phyloP scores from a whole-genome alignment of 129 eudicot species.

The Lactuca saligna region DNA sequence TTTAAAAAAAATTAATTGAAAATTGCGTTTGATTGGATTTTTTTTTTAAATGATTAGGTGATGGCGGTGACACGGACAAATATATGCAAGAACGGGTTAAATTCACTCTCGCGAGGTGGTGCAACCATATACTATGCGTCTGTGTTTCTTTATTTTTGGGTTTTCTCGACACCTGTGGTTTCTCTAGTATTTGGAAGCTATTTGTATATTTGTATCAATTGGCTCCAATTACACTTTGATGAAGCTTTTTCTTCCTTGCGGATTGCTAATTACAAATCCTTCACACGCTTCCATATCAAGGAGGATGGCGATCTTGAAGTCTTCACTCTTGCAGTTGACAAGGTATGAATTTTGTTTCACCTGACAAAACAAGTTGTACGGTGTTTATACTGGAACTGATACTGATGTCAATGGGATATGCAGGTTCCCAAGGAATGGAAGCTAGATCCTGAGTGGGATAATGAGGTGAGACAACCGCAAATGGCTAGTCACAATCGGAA shows the following conservation, averaged over 20 bases:
- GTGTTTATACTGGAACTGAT: neutral
- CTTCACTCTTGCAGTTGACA: conserved; percentile 92
- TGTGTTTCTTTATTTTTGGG: conserved; percentile 92
- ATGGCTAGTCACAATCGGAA: conserved; percentile 53
- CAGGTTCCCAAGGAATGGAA: conserved; percentile 99
- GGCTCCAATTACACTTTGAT: conserved; percentile 95
- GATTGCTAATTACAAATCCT: conserved; percentile 93
- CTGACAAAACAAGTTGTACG: neutral
- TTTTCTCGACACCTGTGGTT: conserved; percentile 92
- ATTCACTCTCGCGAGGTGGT: conserved; percentile 81
- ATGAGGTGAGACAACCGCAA: conserved; percentile 60
- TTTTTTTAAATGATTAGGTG: conserved; percentile 45
- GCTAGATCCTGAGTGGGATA: conserved; percentile 93
- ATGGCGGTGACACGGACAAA: conserved; percentile 95
- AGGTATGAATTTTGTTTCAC: conserved; percentile 41
- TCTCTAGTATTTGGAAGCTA: conserved; percentile 96
- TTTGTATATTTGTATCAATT: conserved; percentile 88
- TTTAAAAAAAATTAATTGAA: neutral
- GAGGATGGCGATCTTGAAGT: conserved; percentile 80
- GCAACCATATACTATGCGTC: conserved; percentile 89
- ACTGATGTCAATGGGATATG: neutral
- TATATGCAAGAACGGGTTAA: conserved; percentile 87
- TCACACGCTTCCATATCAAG: conserved; percentile 87
- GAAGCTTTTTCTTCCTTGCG: conserved; percentile 98
- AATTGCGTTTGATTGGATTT: neutral